Base-by-base conservation (phyloP, 345 rosid species). In the Angophora floribunda region DNA sequence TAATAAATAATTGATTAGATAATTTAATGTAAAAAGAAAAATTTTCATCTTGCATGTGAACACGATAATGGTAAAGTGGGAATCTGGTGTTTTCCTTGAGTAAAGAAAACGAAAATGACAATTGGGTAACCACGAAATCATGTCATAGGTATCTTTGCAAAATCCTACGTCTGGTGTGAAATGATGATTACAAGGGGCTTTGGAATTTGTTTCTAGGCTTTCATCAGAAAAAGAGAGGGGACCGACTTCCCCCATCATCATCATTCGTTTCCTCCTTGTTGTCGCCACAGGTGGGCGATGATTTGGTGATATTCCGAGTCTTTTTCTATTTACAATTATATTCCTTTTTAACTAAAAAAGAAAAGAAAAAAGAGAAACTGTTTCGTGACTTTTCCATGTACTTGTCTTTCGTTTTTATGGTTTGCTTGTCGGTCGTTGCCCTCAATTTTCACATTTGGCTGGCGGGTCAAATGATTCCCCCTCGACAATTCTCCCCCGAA, bases 391-490 rank as follows among this genome's bases (percentile, higher is more conserved):
- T 53, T 61, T 86, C 86, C 28, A 45, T 87, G 86, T 90, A 36
- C 88, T 28, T 59, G 79, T 88, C 86, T 53, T 41, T 65, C 80
- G 78, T 82, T 52, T 41, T 70, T 63, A 63, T 87, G 89, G 86
- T 85, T 65, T 75, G 85, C 49, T 87, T 51, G 44, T 45, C 47
- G 52, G 70, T 59, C 45, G 15, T 32, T 55, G 55, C n/a, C 85
- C 26, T 32, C 13, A 67, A 67, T 87, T n/a, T 32, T 86, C 88
- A 55, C 51, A 61, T 65, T 88, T 65, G 89, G 89, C 55, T 52
- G 93, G 87, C 86, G 87, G 87, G 87, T 92, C 91, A 89, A 82
- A 87, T 85, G 36, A 88, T 87, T 91, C 86, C 50, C 11, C 65
- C 52, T 17, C 32, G 84, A 84, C 70, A 85, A 84, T n/a, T 63